Conservation (phyloP, 441 rosid species). For the Adansonia rubrostipa region DNA sequence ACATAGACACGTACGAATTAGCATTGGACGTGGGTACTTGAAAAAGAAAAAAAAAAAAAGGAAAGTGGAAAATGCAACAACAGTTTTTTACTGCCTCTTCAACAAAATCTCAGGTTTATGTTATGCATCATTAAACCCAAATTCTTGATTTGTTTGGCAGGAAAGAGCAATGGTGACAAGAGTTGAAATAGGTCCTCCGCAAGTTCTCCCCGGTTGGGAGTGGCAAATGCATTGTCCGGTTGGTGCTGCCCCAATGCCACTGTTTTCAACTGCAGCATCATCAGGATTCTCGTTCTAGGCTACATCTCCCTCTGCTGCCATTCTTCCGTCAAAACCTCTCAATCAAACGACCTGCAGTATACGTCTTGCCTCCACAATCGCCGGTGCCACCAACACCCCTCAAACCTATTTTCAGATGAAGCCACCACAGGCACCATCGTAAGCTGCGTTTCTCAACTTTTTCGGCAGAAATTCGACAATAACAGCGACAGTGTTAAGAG, state of each 20-base stretch:
- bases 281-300: constrained; percentile 95
- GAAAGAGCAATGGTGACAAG: constrained; percentile 56
- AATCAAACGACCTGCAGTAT: constrained; percentile 42
- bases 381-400: constrained; percentile 31
- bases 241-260: constrained; percentile 47
- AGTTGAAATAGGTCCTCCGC: constrained; percentile 44
- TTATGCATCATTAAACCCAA: not conserved
- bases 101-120: no score
- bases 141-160: constrained; percentile 44
- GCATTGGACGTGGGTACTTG: no score
- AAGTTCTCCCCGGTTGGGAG: constrained; percentile 53
- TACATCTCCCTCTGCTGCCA: constrained; percentile 53
- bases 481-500: not conserved
- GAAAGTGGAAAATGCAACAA: no score
- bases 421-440: constrained; percentile 47
- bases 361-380: constrained; percentile 43
- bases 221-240: constrained; percentile 67
- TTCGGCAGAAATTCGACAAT: constrained; percentile 20
- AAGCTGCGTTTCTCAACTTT: constrained; percentile 6
- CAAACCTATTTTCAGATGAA: constrained; percentile 38
- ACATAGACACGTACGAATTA: no score
- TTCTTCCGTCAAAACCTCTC: constrained; percentile 50
- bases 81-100: no score
- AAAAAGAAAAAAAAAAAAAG: no score
- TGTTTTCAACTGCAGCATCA: constrained; percentile 95